phyloP scores from a whole-genome alignment of 441 rosid species.

The Pelargonium citronellum region DNA sequence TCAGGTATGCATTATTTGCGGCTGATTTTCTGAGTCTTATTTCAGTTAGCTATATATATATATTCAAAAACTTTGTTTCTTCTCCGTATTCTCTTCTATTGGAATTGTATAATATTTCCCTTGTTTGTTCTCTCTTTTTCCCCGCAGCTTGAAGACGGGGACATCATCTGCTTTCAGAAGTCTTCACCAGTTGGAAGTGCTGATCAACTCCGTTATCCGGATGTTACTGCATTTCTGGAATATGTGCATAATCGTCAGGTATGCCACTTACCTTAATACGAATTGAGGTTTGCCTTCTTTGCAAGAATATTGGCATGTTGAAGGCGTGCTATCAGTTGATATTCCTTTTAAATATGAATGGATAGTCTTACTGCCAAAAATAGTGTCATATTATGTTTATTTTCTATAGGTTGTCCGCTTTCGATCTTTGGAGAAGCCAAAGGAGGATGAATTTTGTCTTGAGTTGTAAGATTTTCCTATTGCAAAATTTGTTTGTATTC shows the following conservation, averaged over 20 bases:
- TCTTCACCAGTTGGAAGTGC: conserved; percentile 41
- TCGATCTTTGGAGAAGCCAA: conserved; percentile 75
- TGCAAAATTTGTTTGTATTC: background rate
- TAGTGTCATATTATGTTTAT: conserved; percentile 17
- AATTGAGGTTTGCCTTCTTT: background rate
- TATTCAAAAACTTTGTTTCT: background rate
- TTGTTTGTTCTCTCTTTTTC: conserved; percentile 18
- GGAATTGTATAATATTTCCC: background rate
- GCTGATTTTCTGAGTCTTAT: background rate
- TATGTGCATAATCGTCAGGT: conserved; percentile 97
- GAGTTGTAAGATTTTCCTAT: conserved; percentile 45
- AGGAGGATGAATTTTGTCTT: conserved; percentile 78
- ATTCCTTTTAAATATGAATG: background rate
- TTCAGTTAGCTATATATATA: background rate
- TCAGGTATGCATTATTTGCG: conserved; percentile 34
- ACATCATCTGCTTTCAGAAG: conserved; percentile 91
- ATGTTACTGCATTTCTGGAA: conserved; percentile 83
- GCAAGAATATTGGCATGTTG: background rate
- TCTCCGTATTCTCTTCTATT: conserved; percentile 17
- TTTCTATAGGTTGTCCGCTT: conserved; percentile 79
- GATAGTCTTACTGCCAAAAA: background rate
- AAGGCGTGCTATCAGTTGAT: background rate
- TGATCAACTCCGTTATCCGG: conserved; percentile 55
- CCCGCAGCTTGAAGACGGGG: conserved; percentile 91
- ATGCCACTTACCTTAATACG: conserved; percentile 10